Evolutionary conservation across 495 filamentous ascomycete genomes (phyloP), one percentile per base, ranked within the genome.

Genomic region (Clohesyomyces aquaticus): DNA sequence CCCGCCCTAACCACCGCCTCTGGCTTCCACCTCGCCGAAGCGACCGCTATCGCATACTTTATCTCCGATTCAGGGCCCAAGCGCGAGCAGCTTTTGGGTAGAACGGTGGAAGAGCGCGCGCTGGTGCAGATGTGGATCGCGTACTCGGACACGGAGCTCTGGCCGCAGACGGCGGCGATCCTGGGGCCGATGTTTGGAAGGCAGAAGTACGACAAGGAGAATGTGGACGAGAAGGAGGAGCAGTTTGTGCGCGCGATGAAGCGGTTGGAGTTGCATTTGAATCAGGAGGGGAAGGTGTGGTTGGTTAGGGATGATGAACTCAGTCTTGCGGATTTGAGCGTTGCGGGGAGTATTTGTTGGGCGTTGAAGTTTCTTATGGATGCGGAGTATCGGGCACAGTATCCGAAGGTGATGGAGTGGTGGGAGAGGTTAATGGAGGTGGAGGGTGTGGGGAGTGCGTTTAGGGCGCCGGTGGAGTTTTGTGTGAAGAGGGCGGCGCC

Each of bases 1-100:
- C 85, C 85, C 41, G 79, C 78, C 48, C 82, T 86, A 70, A 79
- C 82, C 63, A 75, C 71, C 50, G 73, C 81, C 53, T 81, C 85
- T 64, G 84, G 83, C 47, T 75, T 80, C 64, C 60, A 21, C 60
- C 63, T 86, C 42, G 67, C 78, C 67, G 84, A 86, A 62, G 78
- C 79, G 52, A 76, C 78, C 32, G 85, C 85, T 61, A 87, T 87
- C 71, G 74, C 78, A 10, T 71, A 74, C 26, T 86, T 81, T 73
- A 52, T 85, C 53, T 81, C 83, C 26, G 78, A 80, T 56, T 77
- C 73, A 38, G 84, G 83, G 9, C 81, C 83, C 21, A 77, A 77
- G 49, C 72, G 76, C 3, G 71, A 52, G 0, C 83, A 86, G 67
- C 77, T 87, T 1, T 50, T 83, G 9, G 84, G 83, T 28, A 50